Evolutionary conservation across 129 eudicot species (phyloP).

Genomic region (Gnaphalium uliginosum): DNA sequence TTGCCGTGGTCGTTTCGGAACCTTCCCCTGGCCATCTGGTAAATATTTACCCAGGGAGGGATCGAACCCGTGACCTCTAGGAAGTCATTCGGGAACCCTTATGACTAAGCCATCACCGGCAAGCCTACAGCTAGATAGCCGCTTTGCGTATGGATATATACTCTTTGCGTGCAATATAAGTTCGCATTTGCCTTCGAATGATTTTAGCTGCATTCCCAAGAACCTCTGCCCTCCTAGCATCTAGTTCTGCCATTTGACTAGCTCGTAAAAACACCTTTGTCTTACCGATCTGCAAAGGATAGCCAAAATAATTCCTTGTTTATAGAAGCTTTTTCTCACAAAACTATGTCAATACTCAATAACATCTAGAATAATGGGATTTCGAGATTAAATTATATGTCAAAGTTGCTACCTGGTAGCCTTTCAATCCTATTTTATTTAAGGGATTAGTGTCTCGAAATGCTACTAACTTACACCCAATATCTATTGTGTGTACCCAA

Average conservation of each 20-base stretch:
- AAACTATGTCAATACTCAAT: neutral
- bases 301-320: slow-evolving; percentile 9
- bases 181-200: slow-evolving; percentile 89
- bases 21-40: too few relatives aligned
- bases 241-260: slow-evolving; percentile 99
- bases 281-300: slow-evolving; percentile 83
- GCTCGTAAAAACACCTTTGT: slow-evolving; percentile 97
- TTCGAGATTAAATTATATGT: neutral
- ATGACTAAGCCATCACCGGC: too few relatives aligned
- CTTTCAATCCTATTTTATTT: slow-evolving; percentile 87
- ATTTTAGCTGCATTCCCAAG: slow-evolving; percentile 93
- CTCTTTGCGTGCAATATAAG: slow-evolving; percentile 89
- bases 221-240: slow-evolving; percentile 98
- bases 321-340: slow-evolving; percentile 11
- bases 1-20: too few relatives aligned
- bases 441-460: too few relatives aligned
- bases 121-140: slow-evolving; percentile 88
- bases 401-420: slow-evolving; percentile 72
- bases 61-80: too few relatives aligned
- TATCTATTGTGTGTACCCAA: too few relatives aligned
- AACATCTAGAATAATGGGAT: neutral
- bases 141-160: slow-evolving; percentile 70
- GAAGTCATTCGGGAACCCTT: too few relatives aligned
- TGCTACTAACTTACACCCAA: too few relatives aligned
- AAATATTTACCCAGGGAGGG: too few relatives aligned